Conservation (phyloP, 768 basidiomycete genomes). For the Boletales sp. region DNA sequence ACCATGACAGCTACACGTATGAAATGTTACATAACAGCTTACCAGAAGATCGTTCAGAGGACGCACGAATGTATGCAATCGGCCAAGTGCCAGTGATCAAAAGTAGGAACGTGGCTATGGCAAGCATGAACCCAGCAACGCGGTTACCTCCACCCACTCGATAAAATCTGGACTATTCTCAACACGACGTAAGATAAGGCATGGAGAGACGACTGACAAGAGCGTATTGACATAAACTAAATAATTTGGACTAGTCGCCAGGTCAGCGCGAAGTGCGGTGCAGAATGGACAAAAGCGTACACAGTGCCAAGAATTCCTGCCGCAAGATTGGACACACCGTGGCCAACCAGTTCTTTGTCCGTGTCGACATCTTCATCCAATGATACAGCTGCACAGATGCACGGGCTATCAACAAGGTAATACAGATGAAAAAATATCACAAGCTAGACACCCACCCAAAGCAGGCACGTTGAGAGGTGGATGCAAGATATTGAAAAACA, state of each 20-base stretch:
- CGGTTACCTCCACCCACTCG: conserved; percentile 88
- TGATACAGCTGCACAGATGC: conserved; percentile 64
- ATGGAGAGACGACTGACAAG: conserved; percentile 41
- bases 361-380: conserved; percentile 87
- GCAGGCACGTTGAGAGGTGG: conserved; percentile 89
- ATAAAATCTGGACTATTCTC: conserved; percentile 59
- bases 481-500: conserved; percentile 84
- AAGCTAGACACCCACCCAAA: conserved; percentile 47
- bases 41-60: neutral
- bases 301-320: conserved; percentile 81
- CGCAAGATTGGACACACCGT: conserved; percentile 87
- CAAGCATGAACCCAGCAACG: conserved; percentile 82
- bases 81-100: conserved; percentile 83
- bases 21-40: neutral
- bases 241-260: conserved; percentile 64
- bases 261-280: too few species aligned
- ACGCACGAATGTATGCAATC: conserved; percentile 88
- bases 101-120: conserved; percentile 64
- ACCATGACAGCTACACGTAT: conserved; percentile 73
- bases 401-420: neutral
- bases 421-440: neutral
- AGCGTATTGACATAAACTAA: conserved; percentile 86
- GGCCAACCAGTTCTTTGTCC: conserved; percentile 87
- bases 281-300: conserved; percentile 37
- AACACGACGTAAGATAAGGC: neutral